phyloP scores from a whole-genome alignment of 2,329 filamentous ascomycete genomes.

The Ophiostoma piceae region DNA sequence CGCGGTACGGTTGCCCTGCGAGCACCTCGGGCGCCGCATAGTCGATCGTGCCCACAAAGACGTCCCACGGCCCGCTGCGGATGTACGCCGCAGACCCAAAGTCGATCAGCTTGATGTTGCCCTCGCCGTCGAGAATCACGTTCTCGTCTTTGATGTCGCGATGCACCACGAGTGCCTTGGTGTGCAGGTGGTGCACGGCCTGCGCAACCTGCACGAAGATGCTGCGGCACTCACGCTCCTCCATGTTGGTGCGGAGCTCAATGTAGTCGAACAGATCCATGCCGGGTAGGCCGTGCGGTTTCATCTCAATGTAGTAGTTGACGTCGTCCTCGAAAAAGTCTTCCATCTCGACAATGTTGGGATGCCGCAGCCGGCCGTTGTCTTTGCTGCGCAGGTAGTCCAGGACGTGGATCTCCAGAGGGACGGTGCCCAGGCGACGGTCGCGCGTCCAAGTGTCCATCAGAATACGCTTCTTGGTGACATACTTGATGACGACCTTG shows the following conservation, averaged over 20 bases:
- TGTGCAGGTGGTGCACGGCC: slow-evolving; percentile 87
- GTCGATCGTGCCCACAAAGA: slow-evolving; percentile 98
- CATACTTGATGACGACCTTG: slow-evolving; percentile 94
- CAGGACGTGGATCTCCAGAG: slow-evolving; percentile 92
- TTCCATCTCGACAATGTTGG: slow-evolving; percentile 68
- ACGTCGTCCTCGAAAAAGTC: slow-evolving; percentile 72
- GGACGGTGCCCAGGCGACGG: slow-evolving; percentile 85
- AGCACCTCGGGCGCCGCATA: slow-evolving; percentile 98
- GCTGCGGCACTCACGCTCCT: slow-evolving; percentile 84
- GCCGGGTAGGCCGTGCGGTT: slow-evolving; percentile 86
- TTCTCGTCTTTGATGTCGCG: slow-evolving; percentile 99
- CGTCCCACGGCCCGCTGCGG: slow-evolving; percentile 96
- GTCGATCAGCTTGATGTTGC: slow-evolving; percentile 93
- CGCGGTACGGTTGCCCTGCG: slow-evolving; percentile 82
- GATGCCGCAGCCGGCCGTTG: slow-evolving; percentile 50
- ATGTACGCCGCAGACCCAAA: slow-evolving; percentile 98
- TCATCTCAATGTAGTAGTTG: slow-evolving; percentile 99
- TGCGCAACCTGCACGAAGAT: slow-evolving; percentile 92
- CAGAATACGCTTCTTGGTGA: slow-evolving; percentile 91
- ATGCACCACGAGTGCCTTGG: slow-evolving; percentile 85
- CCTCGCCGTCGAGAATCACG: slow-evolving; percentile 90
- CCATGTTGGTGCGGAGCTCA: slow-evolving; percentile 92
- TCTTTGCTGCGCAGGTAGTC: slow-evolving; percentile 76
- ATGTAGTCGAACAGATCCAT: slow-evolving; percentile 99
- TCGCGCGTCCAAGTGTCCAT: slow-evolving; percentile 98